Evolutionary conservation across 2,329 filamentous ascomycete genomes (phyloP).

Genomic region (Cladosporium austrohemisphaericum): DNA sequence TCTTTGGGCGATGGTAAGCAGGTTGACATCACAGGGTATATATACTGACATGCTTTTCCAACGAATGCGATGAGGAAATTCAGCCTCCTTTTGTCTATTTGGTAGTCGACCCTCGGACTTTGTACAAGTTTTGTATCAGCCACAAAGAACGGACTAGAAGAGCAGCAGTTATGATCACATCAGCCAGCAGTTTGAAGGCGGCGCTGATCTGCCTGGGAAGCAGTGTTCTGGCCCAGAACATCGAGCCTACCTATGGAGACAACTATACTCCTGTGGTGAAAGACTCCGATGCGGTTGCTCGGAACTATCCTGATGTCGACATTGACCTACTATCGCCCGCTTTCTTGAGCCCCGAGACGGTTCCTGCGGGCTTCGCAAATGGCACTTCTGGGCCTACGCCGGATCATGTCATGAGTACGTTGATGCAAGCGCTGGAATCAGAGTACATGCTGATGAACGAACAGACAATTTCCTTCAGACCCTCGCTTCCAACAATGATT

Average conservation of each 20-base stretch:
- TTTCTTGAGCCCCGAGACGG: constrained; percentile 28
- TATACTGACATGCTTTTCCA: no score
- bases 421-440: neutral
- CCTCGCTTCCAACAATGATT: constrained; percentile 20
- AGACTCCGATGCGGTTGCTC: constrained; percentile 23
- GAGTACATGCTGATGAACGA: neutral
- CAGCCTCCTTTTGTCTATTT: no score
- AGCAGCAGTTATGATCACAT: neutral
- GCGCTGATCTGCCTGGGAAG: constrained; percentile 9
- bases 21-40: constrained; percentile 3
- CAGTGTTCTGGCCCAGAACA: constrained; percentile 5
- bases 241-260: constrained; percentile 10
- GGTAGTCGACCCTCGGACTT: neutral
- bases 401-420: constrained; percentile 21
- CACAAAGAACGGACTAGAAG: neutral
- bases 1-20: neutral
- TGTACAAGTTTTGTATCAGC: neutral
- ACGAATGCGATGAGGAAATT: no score
- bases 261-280: constrained; percentile 3
- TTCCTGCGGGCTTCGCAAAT: constrained; percentile 29
- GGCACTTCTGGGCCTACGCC: constrained; percentile 35
- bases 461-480: constrained; percentile 20
- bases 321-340: constrained; percentile 33
- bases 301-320: constrained; percentile 33
- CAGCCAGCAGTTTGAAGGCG: neutral